phyloP scores from a whole-genome alignment of 495 filamentous ascomycete species.

The Neurospora sp. region DNA sequence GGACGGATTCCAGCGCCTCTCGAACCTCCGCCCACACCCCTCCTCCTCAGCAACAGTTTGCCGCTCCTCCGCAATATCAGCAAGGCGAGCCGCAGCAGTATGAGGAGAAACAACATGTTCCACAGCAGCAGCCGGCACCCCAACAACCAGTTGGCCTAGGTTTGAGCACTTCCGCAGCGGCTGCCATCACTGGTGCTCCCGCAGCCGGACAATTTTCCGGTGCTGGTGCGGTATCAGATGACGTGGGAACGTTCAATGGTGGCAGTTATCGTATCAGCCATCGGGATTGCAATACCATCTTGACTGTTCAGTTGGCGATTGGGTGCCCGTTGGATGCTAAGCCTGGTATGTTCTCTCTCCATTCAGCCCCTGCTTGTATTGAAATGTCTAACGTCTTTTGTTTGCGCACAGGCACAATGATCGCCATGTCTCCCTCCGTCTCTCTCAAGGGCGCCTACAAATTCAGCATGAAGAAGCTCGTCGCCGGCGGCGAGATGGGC shows the following conservation, averaged over 20 bases:
- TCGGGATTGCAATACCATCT: slow-evolving; percentile 76
- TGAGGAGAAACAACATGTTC: slow-evolving; percentile 1
- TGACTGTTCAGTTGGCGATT: slow-evolving; percentile 83
- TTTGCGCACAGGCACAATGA: slow-evolving; percentile 59
- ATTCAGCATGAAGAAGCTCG: slow-evolving; percentile 75
- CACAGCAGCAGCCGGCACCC: slow-evolving; percentile 8
- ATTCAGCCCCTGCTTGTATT: neutral
- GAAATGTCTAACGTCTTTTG: neutral
- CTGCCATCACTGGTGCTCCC: slow-evolving; percentile 24
- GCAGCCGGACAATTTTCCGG: slow-evolving; percentile 46
- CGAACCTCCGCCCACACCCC: slow-evolving; percentile 17
- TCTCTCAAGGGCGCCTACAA: slow-evolving; percentile 70
- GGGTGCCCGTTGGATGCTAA: slow-evolving; percentile 76
- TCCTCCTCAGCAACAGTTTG: slow-evolving; percentile 27
- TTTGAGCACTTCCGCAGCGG: slow-evolving; percentile 16
- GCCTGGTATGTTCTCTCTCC: slow-evolving; percentile 48
- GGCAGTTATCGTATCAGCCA: slow-evolving; percentile 91
- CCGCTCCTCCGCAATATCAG: slow-evolving; percentile 24
- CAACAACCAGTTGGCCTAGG: slow-evolving; percentile 8
- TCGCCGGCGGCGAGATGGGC: slow-evolving; percentile 71
- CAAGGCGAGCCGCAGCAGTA: slow-evolving; percentile 18
- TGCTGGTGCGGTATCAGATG: slow-evolving; percentile 52
- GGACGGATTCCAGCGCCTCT: slow-evolving; percentile 10
- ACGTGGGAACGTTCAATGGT: slow-evolving; percentile 90
- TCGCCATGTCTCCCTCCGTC: slow-evolving; percentile 85